Evolutionary conservation across 129 eudicot genomes (phyloP), one percentile per base, ranked within the genome.

Genomic region (Chrysanthemum makinoi): DNA sequence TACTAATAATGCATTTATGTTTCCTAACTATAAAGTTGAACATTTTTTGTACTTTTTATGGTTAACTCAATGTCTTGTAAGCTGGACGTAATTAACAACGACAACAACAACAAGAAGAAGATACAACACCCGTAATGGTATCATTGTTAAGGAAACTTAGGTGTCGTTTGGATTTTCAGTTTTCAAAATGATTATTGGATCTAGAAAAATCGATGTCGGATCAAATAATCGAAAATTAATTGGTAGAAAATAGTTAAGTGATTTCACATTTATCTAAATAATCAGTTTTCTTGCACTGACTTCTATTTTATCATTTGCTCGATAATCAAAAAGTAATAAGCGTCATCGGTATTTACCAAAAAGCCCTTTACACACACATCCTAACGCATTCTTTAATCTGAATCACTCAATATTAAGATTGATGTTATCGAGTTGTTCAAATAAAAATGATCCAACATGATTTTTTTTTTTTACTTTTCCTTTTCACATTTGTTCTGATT

Each of bases 401-500:
- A 17, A 56, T 56, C 15, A 19, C 19, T 19, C 62, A 2, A 26
- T 17, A 10, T 19, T 56, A 20, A 8, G 24, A 18, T 13, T 24
- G 19, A 3, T 10, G 15, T 61, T 28, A 16, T 5, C 10, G 5
- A 60, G 15, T 60, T 12, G 3, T 11, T 35, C 44, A 63, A 6
- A 35, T 63, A 10, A 63, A 24, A 8, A 3, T 63, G 51, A 16
- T 16, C n/a, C 20, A 35, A 62, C 15, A 10, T 65, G 28, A 47
- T 4, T 55, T 49, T 72, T 13, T 3, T 17, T 30, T 49, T 9
- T 60, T 10, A 24, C 35, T 24, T 22, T 60, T 60, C 68, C 54
- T 39, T 12, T 2, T 61, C 6, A 13, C 20, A 59, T 57, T 46
- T 48, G 65, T 69, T 22, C 73, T 89, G 98, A 39, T 69, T 80